Conservation (phyloP, 2,329 filamentous ascomycete species). For the Colletotrichum chlorophyti region DNA sequence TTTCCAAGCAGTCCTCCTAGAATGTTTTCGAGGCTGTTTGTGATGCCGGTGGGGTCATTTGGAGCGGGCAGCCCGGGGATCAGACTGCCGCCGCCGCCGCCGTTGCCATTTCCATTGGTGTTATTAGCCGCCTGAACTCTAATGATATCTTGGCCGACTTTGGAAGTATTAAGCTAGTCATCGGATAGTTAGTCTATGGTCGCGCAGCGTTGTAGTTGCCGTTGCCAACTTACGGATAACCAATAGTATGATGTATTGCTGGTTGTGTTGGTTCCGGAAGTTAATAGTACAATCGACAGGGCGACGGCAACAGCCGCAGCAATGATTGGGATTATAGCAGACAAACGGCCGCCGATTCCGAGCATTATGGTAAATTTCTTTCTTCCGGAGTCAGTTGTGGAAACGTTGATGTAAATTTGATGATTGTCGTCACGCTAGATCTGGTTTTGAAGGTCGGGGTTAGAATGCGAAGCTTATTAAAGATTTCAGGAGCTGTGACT, state of each 20-base stretch:
- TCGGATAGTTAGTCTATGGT: background rate
- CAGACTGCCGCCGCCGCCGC: conserved; percentile 1
- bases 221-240: conserved; percentile 8
- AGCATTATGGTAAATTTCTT: background rate
- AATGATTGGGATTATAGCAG: conserved; percentile 19
- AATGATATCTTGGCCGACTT: conserved; percentile 29
- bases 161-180: conserved; percentile 29
- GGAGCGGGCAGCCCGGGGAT: conserved; percentile 6
- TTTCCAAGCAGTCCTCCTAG: conserved; percentile 29
- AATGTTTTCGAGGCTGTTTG: conserved; percentile 20
- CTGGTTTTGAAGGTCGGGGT: background rate
- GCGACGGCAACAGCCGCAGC: conserved; percentile 38
- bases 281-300: conserved; percentile 37
- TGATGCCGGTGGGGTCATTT: conserved; percentile 16
- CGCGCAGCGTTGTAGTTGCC: accelerated
- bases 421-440: background rate
- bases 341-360: conserved; percentile 21
- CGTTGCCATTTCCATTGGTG: conserved; percentile 8
- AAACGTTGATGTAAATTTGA: background rate
- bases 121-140: conserved; percentile 20
- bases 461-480: background rate
- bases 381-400: background rate
- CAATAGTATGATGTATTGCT: conserved; percentile 24
- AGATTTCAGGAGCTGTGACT: background rate
- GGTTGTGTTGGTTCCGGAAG: conserved; percentile 15